A percentile compares a stretch with the other conserved stretches of the same genome.
Evolutionary conservation across 2,329 filamentous ascomycete species (phyloP).

Genomic region (Monilinia polystroma): DNA sequence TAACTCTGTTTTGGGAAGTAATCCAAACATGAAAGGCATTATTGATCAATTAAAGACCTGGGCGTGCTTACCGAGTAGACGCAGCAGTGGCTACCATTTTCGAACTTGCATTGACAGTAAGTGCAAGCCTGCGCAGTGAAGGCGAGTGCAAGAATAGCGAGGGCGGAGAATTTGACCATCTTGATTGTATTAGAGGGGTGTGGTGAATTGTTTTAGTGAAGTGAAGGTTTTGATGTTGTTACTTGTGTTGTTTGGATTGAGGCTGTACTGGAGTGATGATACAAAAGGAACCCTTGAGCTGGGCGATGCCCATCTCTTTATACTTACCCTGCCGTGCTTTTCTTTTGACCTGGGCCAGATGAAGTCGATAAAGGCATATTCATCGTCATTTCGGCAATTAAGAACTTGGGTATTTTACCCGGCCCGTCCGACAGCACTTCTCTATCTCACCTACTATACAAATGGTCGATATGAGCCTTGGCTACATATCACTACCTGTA

Average conservation of each 20-base stretch:
- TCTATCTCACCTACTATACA: too few relatives aligned
- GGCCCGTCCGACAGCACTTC: too few relatives aligned
- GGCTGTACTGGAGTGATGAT: not conserved
- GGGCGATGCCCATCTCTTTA: not conserved
- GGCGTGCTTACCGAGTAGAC: not conserved
- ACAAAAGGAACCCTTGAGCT: not conserved
- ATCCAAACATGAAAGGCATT: not conserved
- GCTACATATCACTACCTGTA: too few relatives aligned
- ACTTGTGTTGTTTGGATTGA: not conserved
- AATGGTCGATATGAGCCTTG: too few relatives aligned
- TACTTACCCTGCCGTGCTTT: not conserved
- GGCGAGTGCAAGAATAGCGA: not conserved
- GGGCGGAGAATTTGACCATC: not conserved
- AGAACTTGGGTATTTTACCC: not conserved
- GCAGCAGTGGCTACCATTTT: not conserved
- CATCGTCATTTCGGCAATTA: too few relatives aligned
- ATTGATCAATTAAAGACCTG: not conserved
- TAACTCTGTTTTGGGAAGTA: not conserved
- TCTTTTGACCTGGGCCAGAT: not conserved
- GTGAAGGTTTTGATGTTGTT: not conserved
- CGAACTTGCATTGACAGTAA: not conserved
- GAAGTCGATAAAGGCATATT: not conserved
- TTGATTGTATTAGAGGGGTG: not conserved
- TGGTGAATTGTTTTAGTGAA: not conserved
- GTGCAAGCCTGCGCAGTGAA: not conserved